These are phyloP conservation scores for Cladophialophora exuberans DNA, from an alignment of 2,329 filamentous ascomycete genomes.

Conservation along the genomic window DNA sequence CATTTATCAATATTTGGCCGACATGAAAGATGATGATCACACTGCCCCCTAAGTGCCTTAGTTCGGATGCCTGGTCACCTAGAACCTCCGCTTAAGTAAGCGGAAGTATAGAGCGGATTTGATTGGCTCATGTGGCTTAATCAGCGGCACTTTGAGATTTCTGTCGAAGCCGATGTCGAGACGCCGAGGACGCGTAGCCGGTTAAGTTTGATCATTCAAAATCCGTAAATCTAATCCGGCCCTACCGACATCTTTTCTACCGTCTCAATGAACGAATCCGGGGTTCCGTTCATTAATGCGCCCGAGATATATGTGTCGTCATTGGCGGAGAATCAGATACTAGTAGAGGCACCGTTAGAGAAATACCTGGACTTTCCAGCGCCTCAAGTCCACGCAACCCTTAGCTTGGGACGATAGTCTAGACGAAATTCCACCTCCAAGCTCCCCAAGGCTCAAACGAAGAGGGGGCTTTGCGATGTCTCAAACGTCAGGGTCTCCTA, in stretches of 20 bases:
- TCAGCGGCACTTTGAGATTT: conserved; percentile 6
- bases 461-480: conserved; percentile 9
- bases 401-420: not conserved
- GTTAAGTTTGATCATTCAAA: not conserved
- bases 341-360: not conserved
- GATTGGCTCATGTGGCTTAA: not conserved
- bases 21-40: not conserved
- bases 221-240: not conserved
- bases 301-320: not conserved
- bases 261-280: not conserved
- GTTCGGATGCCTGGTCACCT: not conserved
- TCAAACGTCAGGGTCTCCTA: conserved; percentile 2
- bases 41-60: not conserved
- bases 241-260: not conserved
- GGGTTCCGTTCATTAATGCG: not conserved
- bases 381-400: too few relatives aligned
- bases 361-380: not conserved
- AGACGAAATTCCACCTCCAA: not conserved
- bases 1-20: not conserved
- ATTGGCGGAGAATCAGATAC: not conserved
- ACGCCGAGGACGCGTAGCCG: not conserved
- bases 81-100: not conserved
- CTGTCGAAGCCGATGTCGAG: not conserved
- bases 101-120: not conserved
- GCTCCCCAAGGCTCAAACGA: not conserved